Evolutionary conservation across 2,329 filamentous ascomycete species (phyloP).

Genomic region (Drechslera avenae): DNA sequence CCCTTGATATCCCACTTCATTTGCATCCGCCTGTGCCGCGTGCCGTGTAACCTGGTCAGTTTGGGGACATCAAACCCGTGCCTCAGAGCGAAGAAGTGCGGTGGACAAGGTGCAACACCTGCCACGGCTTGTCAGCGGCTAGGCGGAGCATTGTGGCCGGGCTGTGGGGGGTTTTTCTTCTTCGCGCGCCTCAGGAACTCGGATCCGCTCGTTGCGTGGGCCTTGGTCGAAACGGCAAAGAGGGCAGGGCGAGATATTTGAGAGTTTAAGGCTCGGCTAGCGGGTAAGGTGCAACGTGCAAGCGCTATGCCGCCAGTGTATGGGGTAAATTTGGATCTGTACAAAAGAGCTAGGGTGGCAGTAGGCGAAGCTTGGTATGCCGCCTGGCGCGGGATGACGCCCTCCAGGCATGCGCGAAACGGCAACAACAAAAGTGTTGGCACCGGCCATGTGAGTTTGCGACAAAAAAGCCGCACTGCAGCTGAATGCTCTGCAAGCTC

Average conservation of each 20-base stretch:
- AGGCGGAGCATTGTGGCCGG: too few species aligned
- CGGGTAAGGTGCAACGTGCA: constrained; percentile 7
- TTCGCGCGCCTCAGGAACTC: constrained; percentile 5
- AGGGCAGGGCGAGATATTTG: constrained; percentile 5
- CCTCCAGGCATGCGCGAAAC: constrained; percentile 1
- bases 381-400: constrained; percentile 1
- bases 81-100: constrained; percentile 9
- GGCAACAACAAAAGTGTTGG: not conserved
- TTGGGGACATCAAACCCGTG: constrained; percentile 1
- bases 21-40: constrained; percentile 8
- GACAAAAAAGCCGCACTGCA: not conserved
- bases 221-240: constrained; percentile 21
- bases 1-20: constrained; percentile 3
- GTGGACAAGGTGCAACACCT: constrained; percentile 11
- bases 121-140: not conserved
- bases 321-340: constrained; percentile 30
- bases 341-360: constrained; percentile 15
- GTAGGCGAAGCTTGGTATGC: constrained; percentile 26
- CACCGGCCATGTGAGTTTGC: constrained; percentile 1
- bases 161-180: too few species aligned
- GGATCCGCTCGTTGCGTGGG: constrained; percentile 14
- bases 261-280: constrained; percentile 1
- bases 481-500: not conserved
- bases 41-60: not conserved
- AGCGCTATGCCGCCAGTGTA: constrained; percentile 12